Conservation (phyloP, 371 early-diverging fungal species). For the Actinomucor elegans region DNA sequence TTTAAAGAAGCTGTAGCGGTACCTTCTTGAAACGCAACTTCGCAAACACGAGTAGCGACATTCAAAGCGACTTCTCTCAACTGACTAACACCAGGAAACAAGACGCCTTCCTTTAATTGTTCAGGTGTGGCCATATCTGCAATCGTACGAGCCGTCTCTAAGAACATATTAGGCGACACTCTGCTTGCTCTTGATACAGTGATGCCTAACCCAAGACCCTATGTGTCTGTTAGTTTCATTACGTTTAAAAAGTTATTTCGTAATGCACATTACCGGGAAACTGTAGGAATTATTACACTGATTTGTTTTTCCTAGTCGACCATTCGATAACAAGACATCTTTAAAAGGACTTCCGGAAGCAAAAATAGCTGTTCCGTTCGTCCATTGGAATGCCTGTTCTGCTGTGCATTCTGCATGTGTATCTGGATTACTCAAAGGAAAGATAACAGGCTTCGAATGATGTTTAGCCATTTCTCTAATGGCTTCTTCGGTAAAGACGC, state of each 20-base stretch:
- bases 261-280: conserved; percentile 53
- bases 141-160: conserved; percentile 60
- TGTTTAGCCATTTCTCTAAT: conserved; percentile 58
- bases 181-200: conserved; percentile 54
- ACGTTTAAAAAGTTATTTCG: no score
- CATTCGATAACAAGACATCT: conserved; percentile 46
- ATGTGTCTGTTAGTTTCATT: no score
- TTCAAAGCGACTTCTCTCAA: conserved; percentile 53
- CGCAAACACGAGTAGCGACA: conserved; percentile 63
- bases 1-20: conserved; percentile 46
- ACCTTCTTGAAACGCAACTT: conserved; percentile 59
- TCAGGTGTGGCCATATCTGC: conserved; percentile 59
- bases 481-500: conserved; percentile 62
- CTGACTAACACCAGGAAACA: conserved; percentile 58
- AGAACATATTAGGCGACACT: conserved; percentile 62
- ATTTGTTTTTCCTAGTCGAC: conserved; percentile 54
- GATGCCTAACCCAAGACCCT: conserved; percentile 58
- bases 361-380: conserved; percentile 63
- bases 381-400: conserved; percentile 63
- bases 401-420: conserved; percentile 67
- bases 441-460: conserved; percentile 59
- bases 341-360: conserved; percentile 64
- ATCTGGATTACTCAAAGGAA: conserved; percentile 68
- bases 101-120: conserved; percentile 58
- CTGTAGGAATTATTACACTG: conserved; percentile 68